Evolutionary conservation across 192 early-diverging fungal species (phyloP).

Genomic region (Pilobolus umbonatus): DNA sequence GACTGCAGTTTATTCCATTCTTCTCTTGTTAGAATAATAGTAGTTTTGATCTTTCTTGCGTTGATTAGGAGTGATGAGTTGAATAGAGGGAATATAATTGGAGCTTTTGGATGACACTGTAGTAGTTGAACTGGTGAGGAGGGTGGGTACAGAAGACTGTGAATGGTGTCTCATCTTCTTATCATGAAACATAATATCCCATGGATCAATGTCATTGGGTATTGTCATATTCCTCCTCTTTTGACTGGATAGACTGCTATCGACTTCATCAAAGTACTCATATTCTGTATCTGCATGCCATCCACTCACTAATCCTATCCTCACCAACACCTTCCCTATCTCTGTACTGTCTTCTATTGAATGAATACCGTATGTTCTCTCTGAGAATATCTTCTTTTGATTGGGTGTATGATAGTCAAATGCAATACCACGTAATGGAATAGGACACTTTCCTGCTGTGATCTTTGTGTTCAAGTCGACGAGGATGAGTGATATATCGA

Average conservation of each 20-base stretch:
- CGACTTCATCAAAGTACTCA: background rate
- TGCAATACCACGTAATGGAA: background rate
- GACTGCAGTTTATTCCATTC: too few relatives aligned
- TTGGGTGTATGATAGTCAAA: constrained; percentile 2
- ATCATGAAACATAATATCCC: constrained; percentile 17
- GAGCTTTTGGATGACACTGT: too few relatives aligned
- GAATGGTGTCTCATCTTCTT: constrained; percentile 20
- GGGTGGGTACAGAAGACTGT: constrained; percentile 8
- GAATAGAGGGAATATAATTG: too few relatives aligned
- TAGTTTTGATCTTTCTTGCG: too few relatives aligned
- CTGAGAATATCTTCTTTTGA: background rate
- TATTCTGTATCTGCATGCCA: constrained; percentile 25
- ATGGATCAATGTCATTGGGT: constrained; percentile 4
- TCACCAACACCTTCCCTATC: constrained; percentile 25
- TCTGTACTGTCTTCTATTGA: background rate
- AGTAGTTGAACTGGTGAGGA: constrained; percentile 9
- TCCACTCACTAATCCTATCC: constrained; percentile 25
- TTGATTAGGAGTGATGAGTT: too few relatives aligned
- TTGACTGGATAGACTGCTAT: too few relatives aligned
- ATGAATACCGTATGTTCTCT: background rate
- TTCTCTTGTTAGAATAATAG: too few relatives aligned
- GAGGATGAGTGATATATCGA: constrained; percentile 6
- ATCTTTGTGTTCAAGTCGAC: constrained; percentile 13
- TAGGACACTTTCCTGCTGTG: background rate
- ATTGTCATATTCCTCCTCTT: background rate